phyloP scores from a whole-genome alignment of 495 filamentous ascomycete genomes.

The Penicillium chermesinum region DNA sequence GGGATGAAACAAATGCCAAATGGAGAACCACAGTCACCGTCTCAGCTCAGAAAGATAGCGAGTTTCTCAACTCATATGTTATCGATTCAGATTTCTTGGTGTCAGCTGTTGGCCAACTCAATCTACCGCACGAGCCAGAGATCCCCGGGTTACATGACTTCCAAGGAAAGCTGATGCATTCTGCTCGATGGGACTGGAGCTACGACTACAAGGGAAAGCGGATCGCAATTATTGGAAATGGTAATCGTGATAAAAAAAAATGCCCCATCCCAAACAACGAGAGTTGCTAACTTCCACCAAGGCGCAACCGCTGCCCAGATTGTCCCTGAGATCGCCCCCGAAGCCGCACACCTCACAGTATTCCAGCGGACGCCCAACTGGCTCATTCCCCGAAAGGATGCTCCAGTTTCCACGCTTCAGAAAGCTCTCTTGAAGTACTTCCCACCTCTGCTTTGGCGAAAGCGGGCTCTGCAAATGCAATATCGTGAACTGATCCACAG shows the following conservation, averaged over 20 bases:
- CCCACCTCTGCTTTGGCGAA: conserved; percentile 42
- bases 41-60: conserved; percentile 43
- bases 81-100: conserved; percentile 55
- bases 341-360: conserved; percentile 51
- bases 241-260: conserved; percentile 19
- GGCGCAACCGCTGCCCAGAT: conserved; percentile 71
- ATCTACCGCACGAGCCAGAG: conserved; percentile 51
- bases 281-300: conserved; percentile 9
- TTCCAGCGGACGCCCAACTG: conserved; percentile 68
- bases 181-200: conserved; percentile 48
- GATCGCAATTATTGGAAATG: conserved; percentile 52
- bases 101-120: conserved; percentile 62
- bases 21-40: conserved; percentile 47
- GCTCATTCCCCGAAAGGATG: conserved; percentile 49
- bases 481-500: conserved; percentile 40
- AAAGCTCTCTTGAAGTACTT: conserved; percentile 35
- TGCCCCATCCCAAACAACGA: not conserved
- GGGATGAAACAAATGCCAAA: conserved; percentile 51
- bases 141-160: conserved; percentile 56
- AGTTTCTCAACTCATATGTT: conserved; percentile 37
- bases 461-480: conserved; percentile 45
- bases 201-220: conserved; percentile 46
- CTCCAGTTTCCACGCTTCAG: conserved; percentile 33
- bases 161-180: conserved; percentile 50
- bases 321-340: conserved; percentile 55